Evolutionary conservation across 371 early-diverging fungal species (phyloP).

Genomic region (Capillidium rhysosporum): DNA sequence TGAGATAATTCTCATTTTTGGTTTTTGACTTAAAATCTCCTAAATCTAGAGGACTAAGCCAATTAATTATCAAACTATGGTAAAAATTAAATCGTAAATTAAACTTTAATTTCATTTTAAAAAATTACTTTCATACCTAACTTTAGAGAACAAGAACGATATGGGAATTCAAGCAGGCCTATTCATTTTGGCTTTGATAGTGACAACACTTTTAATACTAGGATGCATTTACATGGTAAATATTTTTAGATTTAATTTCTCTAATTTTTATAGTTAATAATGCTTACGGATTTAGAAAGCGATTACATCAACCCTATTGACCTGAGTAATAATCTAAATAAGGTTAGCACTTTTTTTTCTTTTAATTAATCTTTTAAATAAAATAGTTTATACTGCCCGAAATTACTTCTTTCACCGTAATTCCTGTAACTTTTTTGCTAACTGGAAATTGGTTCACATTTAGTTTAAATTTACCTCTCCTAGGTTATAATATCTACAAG

Average conservation of each 20-base stretch:
- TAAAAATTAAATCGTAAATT: no score
- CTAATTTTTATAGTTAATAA: constrained; percentile 6
- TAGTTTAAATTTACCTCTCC: not conserved
- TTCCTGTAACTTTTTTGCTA: not conserved
- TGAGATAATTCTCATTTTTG: no score
- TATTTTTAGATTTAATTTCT: constrained; percentile 5
- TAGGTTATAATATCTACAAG: constrained; percentile 1
- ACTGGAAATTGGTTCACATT: constrained; percentile 1
- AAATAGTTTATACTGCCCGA: constrained; percentile 2
- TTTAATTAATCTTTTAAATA: not conserved
- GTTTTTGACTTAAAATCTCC: no score
- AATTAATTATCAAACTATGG: no score
- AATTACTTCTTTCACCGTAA: not conserved
- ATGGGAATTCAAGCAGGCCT: no score
- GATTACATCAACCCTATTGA: constrained; percentile 97
- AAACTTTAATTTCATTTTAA: no score
- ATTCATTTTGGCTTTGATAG: no score
- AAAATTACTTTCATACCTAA: no score
- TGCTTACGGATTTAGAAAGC: constrained; percentile 8
- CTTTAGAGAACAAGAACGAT: no score
- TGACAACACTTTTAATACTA: no score
- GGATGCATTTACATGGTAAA: no score
- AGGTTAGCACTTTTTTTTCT: constrained; percentile 31
- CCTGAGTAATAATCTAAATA: constrained; percentile 84
- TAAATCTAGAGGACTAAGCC: no score